phyloP scores from a whole-genome alignment of 1,284 basidiomycete genomes.

The Cystobasidiaceae sp. region DNA sequence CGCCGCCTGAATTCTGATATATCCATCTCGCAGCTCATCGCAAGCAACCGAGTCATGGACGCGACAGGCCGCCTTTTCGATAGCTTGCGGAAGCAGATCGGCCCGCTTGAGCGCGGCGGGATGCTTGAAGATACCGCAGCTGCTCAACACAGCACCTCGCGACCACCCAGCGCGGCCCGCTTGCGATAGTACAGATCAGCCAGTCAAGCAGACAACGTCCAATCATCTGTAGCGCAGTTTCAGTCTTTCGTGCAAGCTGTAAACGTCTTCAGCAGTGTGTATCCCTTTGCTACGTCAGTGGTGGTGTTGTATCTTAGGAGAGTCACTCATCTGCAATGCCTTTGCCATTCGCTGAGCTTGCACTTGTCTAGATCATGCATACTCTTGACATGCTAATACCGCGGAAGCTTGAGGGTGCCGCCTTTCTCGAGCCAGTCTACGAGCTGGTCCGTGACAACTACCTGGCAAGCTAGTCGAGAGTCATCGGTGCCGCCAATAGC shows the following conservation, averaged over 20 bases:
- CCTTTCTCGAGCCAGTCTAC: slow-evolving; percentile 15
- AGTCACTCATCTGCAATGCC: too few species aligned
- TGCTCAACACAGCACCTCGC: neutral
- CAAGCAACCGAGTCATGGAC: slow-evolving; percentile 21
- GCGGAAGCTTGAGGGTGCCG: slow-evolving; percentile 5
- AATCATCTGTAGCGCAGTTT: too few species aligned
- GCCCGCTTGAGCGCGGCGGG: slow-evolving; percentile 13
- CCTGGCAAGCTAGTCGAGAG: slow-evolving; percentile 33
- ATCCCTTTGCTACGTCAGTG: too few species aligned
- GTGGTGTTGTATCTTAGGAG: too few species aligned
- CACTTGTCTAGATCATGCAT: too few species aligned
- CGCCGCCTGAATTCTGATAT: neutral
- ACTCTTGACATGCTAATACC: too few species aligned
- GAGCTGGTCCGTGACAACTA: slow-evolving; percentile 2
- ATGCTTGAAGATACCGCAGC: slow-evolving; percentile 5
- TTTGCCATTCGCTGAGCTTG: too few species aligned
- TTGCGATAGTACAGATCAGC: too few species aligned
- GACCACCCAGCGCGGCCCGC: too few species aligned
- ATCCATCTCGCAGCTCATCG: slow-evolving; percentile 8
- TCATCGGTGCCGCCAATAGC: slow-evolving; percentile 37
- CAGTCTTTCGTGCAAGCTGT: too few species aligned
- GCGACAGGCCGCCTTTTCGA: slow-evolving; percentile 26
- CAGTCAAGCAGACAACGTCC: too few species aligned
- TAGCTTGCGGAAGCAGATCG: slow-evolving; percentile 17
- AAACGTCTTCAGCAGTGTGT: too few species aligned